Conservation (phyloP, 2,329 filamentous ascomycete genomes). For the Ceratocystis papillata region DNA sequence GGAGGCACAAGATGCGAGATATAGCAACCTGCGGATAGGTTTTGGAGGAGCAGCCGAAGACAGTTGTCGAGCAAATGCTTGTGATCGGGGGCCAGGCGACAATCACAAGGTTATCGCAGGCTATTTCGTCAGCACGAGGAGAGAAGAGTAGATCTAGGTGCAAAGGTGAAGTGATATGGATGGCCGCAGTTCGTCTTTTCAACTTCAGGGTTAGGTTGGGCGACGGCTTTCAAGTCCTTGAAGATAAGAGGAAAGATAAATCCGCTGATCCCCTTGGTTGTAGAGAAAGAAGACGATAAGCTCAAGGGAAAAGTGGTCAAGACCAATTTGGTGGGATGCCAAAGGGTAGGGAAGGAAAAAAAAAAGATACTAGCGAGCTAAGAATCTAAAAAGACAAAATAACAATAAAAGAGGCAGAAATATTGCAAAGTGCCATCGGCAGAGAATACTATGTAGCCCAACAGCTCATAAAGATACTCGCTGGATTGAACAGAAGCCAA, state of each 20-base stretch:
- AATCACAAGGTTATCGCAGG: neutral
- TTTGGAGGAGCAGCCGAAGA: neutral
- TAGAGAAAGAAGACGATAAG: neutral
- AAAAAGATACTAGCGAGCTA: too few species aligned
- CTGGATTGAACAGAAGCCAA: too few species aligned
- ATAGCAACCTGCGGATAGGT: neutral
- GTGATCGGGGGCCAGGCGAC: neutral
- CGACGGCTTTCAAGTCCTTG: neutral
- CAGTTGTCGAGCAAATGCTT: too few species aligned
- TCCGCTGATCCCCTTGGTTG: neutral
- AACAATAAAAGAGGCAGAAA: too few species aligned
- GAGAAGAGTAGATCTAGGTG: neutral
- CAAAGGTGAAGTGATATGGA: neutral
- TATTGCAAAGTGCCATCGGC: too few species aligned
- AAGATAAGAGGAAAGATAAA: neutral
- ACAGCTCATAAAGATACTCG: too few species aligned
- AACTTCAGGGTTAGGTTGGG: neutral
- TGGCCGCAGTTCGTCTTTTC: neutral
- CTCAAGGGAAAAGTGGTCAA: neutral
- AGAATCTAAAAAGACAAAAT: too few species aligned
- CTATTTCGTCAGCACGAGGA: neutral
- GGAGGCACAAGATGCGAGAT: neutral
- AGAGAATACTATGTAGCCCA: too few species aligned
- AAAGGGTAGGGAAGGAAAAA: too few species aligned
- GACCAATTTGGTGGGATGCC: neutral